Evolutionary conservation across 2,329 filamentous ascomycete genomes (phyloP).

Genomic region (Graphilbum sp.): DNA sequence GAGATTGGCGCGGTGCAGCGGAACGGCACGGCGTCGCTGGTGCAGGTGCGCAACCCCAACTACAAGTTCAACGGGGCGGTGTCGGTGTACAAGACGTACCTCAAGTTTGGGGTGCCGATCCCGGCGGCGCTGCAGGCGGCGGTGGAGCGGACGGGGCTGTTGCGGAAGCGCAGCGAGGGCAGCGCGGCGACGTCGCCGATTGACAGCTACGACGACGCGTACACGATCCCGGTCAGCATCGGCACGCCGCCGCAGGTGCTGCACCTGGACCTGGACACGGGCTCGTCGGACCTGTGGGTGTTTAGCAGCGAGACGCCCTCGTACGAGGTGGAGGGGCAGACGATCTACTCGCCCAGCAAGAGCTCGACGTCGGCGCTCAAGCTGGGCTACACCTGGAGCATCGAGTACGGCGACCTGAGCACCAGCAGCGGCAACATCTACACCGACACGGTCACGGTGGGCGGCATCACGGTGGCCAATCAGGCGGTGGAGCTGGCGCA

Average conservation of each 20-base stretch:
- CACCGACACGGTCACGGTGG: constrained; percentile 24
- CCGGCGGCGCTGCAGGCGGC: constrained; percentile 17
- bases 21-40: constrained; percentile 20
- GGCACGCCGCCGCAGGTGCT: constrained; percentile 35
- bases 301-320: constrained; percentile 20
- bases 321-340: constrained; percentile 19
- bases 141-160: constrained; percentile 12
- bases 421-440: constrained; percentile 25
- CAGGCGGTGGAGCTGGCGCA: constrained; percentile 28
- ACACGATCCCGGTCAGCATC: constrained; percentile 41
- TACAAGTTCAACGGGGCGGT: constrained; percentile 17
- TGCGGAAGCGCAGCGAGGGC: constrained; percentile 8
- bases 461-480: constrained; percentile 20
- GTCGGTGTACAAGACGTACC: constrained; percentile 22
- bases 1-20: constrained; percentile 18
- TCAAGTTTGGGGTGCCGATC: constrained; percentile 20
- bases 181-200: constrained; percentile 25
- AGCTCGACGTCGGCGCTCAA: constrained; percentile 20
- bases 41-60: constrained; percentile 20
- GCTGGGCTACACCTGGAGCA: constrained; percentile 19
- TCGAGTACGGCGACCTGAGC: constrained; percentile 25
- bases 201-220: constrained; percentile 29
- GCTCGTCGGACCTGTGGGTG: constrained; percentile 46
- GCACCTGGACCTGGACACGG: constrained; percentile 51
- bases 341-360: constrained; percentile 18